Base-by-base conservation (phyloP, 768 basidiomycete genomes). In the Boletus rubescentipes region DNA sequence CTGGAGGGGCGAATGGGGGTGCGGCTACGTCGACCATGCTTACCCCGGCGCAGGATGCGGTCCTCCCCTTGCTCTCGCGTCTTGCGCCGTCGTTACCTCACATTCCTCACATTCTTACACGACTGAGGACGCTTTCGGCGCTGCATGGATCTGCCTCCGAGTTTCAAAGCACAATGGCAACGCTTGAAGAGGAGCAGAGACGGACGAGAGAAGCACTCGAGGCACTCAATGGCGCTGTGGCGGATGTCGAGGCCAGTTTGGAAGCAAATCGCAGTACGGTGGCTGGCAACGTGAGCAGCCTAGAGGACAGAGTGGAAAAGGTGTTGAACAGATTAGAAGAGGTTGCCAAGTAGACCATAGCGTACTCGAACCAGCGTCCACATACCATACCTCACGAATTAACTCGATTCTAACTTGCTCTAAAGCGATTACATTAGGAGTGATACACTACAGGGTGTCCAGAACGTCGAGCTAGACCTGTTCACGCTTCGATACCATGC, bases 61-160 rank as follows among this genome's bases (percentile, higher is more conserved):
- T 91, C 12, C 69, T 89, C 0, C 88, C 90, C 0, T 67, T 89
- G 45, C 77, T 92, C 16, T 78, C 83, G 23, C 82, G 89, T 18
- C 82, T 92, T 0, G 80, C 80, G 5, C 90, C 88, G 0, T 78
- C 84, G 0, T 77, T 92, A 1, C 87, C 90, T 1, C 89, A 91
- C 58, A 88, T 92, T 40, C 90, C 95, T 2, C 93, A 97, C 61
- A 87, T 99, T 21, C 80, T 99, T 23, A 84, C 89, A 4, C 89
- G 96, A 14, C 72, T 99, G 35, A 84, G 91, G 36, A 94, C 93
- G 10, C 77, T 99, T 5, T 85, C 91, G 9, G 67, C 83, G 0
- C 71, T 99, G 54, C 96, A 99, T 64, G 79, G 86, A 0, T 85
- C 89, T 44, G 92, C 96, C 0, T 79, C 86, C 2, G 81, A 86